Conservation (phyloP, 768 basidiomycete species). For the Russula sp. region DNA sequence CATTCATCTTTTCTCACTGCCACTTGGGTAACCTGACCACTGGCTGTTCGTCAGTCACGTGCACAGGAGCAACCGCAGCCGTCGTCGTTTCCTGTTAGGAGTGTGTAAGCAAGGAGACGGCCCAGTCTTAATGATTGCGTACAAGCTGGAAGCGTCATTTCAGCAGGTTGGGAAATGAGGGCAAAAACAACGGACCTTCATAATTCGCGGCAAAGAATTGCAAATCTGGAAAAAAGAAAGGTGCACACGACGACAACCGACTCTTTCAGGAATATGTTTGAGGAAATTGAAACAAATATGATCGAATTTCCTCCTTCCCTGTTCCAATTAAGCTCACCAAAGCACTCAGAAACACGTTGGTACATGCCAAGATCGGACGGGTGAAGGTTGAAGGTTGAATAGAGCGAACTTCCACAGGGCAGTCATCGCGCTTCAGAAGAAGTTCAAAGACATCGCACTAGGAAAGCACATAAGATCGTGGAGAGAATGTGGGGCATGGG, state of each 20-base stretch:
- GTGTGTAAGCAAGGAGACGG: not conserved
- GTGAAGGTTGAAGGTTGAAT: not conserved
- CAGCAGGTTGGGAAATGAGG: not conserved
- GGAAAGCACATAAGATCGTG: not conserved
- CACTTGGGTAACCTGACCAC: constrained; percentile 1
- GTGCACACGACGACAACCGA: not conserved
- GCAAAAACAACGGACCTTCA: constrained; percentile 6
- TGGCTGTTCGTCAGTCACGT: not conserved
- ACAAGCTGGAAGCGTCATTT: constrained; percentile 2
- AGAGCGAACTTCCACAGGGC: constrained; percentile 3
- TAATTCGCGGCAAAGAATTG: not conserved
- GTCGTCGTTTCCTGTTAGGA: not conserved
- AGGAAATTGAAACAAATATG: not conserved
- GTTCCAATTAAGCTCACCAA: not conserved
- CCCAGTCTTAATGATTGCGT: not conserved
- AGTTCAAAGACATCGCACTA: not conserved
- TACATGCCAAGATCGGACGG: not conserved
- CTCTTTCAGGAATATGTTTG: not conserved
- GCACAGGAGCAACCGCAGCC: not conserved
- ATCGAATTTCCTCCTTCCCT: constrained; percentile 10
- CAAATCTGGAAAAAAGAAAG: not conserved
- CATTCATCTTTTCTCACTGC: too few species aligned
- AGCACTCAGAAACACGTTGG: not conserved
- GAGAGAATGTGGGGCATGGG: not conserved
- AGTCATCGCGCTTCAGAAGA: constrained; percentile 4